Percentiles rank a stretch among this genome's conserved stretches.
These are phyloP conservation scores for Saturnispora saitoi DNA, from an alignment of 805 yeast species.

Conservation along the genomic window DNA sequence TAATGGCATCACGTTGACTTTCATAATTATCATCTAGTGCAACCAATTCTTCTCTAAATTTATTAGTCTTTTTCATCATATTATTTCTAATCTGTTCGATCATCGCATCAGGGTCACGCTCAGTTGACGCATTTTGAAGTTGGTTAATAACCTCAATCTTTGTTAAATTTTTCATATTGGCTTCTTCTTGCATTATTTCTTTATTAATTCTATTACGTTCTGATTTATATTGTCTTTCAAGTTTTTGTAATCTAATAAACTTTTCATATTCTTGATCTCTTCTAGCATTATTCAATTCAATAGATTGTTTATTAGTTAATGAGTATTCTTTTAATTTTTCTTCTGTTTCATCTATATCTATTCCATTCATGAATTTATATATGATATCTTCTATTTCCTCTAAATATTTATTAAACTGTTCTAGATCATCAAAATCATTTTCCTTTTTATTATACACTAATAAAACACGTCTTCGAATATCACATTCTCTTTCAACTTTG, in stretches of 20 bases:
- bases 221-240: slow-evolving; percentile 61
- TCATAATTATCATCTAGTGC: slow-evolving; percentile 26
- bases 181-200: slow-evolving; percentile 46
- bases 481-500: slow-evolving; percentile 84
- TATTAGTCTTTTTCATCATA: slow-evolving; percentile 53
- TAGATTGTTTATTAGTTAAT: slow-evolving; percentile 62
- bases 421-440: slow-evolving; percentile 55
- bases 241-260: slow-evolving; percentile 52
- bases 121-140: slow-evolving; percentile 30
- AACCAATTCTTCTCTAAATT: slow-evolving; percentile 52
- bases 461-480: slow-evolving; percentile 70
- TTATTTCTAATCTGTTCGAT: slow-evolving; percentile 45
- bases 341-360: slow-evolving; percentile 63
- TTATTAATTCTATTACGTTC: slow-evolving; percentile 60
- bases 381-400: slow-evolving; percentile 79
- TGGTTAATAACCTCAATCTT: slow-evolving; percentile 49
- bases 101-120: slow-evolving; percentile 34
- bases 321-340: slow-evolving; percentile 61
- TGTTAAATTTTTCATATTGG: slow-evolving; percentile 34
- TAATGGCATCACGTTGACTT: slow-evolving; percentile 23
- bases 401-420: slow-evolving; percentile 65
- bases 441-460: slow-evolving; percentile 73
- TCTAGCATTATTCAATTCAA: slow-evolving; percentile 65
- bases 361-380: slow-evolving; percentile 62
- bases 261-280: slow-evolving; percentile 64